These are phyloP conservation scores for cucumber (Cucumis sativus) DNA, from an alignment of 306 rosid species.

Conservation along the genomic window DNA sequence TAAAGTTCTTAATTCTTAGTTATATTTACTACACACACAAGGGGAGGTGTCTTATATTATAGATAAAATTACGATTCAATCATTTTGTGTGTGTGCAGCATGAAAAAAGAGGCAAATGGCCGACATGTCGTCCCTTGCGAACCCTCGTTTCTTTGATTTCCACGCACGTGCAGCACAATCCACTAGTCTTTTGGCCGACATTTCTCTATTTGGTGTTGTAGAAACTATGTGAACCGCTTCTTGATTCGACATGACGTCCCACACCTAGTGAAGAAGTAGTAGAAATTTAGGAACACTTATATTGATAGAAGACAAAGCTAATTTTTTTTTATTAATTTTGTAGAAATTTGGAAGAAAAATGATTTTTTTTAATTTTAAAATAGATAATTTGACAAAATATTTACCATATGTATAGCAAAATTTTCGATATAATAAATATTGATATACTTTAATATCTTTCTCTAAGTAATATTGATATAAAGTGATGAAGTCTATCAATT, in stretches of 20 bases:
- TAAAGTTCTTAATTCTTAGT: no score
- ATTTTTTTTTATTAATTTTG: no score
- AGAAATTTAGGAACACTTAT: no score
- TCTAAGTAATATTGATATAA: no score
- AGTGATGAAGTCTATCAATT: no score
- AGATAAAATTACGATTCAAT: not conserved
- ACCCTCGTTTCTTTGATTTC: conserved; percentile 68
- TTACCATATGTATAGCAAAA: no score
- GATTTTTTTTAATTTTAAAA: no score
- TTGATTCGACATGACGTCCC: conserved; percentile 88
- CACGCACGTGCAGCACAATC: conserved; percentile 59
- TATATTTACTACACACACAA: not conserved
- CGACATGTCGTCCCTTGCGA: conserved; percentile 84
- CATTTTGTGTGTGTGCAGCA: conserved; percentile 13
- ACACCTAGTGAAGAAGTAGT: conserved; percentile 33
- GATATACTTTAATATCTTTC: no score
- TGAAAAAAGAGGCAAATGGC: conserved; percentile 88
- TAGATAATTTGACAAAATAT: no score
- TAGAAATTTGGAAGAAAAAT: no score
- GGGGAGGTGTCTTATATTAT: not conserved
- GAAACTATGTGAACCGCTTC: conserved; percentile 70
- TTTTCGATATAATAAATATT: no score
- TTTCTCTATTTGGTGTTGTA: conserved; percentile 40
- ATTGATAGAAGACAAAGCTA: no score
- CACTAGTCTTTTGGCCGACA: conserved; percentile 54